phyloP scores from a whole-genome alignment of 768 basidiomycete species.

The Suillus cothurnatus region DNA sequence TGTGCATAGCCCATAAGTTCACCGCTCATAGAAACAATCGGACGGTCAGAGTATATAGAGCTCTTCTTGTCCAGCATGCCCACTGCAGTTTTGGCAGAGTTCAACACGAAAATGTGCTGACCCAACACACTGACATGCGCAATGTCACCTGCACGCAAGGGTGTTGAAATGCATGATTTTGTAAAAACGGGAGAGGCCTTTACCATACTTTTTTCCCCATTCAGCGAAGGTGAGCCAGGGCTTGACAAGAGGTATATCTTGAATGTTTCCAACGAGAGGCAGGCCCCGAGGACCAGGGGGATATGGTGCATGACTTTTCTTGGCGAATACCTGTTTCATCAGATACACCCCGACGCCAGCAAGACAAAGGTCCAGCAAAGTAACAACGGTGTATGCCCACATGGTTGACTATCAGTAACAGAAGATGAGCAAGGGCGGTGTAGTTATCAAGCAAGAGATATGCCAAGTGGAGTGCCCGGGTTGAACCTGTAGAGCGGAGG shows the following conservation, averaged over 20 bases:
- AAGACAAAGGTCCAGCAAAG: constrained; percentile 9
- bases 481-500: neutral
- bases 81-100: constrained; percentile 43
- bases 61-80: constrained; percentile 57
- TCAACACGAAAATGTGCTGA: constrained; percentile 52
- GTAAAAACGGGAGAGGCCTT: constrained; percentile 10
- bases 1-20: constrained; percentile 19
- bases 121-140: constrained; percentile 35
- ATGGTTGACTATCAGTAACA: neutral
- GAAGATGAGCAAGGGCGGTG: neutral
- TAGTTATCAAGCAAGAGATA: neutral
- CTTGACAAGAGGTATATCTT: constrained; percentile 52
- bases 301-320: constrained; percentile 2
- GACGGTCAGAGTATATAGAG: constrained; percentile 46
- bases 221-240: constrained; percentile 55
- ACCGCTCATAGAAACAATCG: constrained; percentile 10
- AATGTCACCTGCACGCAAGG: constrained; percentile 28
- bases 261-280: constrained; percentile 54
- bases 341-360: constrained; percentile 21
- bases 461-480: neutral
- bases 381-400: neutral
- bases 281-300: constrained; percentile 26
- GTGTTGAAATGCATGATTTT: neutral
- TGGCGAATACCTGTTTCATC: constrained; percentile 4
- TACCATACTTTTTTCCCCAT: constrained; percentile 57